phyloP scores from a whole-genome alignment of 345 rosid species.

The Brassica napus region DNA sequence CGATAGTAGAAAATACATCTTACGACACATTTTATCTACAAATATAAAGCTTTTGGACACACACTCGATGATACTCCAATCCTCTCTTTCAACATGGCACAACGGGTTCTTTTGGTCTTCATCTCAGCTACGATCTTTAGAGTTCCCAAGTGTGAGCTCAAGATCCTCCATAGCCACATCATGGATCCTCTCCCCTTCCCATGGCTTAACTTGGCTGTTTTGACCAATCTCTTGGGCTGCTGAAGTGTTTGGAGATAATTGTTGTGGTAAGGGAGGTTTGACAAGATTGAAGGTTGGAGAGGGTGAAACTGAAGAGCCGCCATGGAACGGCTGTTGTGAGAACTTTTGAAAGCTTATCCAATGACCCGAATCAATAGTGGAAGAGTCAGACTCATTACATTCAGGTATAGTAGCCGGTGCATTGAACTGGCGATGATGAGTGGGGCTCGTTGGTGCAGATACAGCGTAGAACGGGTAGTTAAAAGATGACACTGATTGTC shows the following conservation, averaged over 20 bases:
- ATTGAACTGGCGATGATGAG: constrained; percentile 73
- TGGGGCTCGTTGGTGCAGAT: constrained; percentile 97
- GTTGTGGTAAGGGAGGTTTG: constrained; percentile 62
- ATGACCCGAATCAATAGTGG: constrained; percentile 90
- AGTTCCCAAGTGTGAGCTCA: constrained; percentile 90
- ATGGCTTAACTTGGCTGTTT: constrained; percentile 78
- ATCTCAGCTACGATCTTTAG: constrained; percentile 50
- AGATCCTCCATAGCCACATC: constrained; percentile 93
- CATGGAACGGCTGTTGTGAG: constrained; percentile 48
- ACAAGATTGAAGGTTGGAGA: constrained; percentile 90
- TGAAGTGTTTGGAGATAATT: constrained; percentile 39
- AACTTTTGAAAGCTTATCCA: constrained; percentile 88
- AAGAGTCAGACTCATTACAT: constrained; percentile 90
- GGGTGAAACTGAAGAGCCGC: constrained; percentile 52
- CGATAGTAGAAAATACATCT: constrained; percentile 30
- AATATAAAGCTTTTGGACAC: constrained; percentile 33
- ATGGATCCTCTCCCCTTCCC: constrained; percentile 99
- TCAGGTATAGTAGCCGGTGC: constrained; percentile 93
- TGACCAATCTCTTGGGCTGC: constrained; percentile 59
- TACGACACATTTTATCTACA: constrained; percentile 37
- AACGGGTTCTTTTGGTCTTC: constrained; percentile 16
- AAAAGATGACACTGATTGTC: constrained; percentile 48
- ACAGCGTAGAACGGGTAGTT: constrained; percentile 78
- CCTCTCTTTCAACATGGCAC: constrained; percentile 20
- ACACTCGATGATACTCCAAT: constrained; percentile 26